Evolutionary conservation across 225 moss, liverwort and hornwort genomes (phyloP).

Genomic region (Rhytidiadelphus loreus): DNA sequence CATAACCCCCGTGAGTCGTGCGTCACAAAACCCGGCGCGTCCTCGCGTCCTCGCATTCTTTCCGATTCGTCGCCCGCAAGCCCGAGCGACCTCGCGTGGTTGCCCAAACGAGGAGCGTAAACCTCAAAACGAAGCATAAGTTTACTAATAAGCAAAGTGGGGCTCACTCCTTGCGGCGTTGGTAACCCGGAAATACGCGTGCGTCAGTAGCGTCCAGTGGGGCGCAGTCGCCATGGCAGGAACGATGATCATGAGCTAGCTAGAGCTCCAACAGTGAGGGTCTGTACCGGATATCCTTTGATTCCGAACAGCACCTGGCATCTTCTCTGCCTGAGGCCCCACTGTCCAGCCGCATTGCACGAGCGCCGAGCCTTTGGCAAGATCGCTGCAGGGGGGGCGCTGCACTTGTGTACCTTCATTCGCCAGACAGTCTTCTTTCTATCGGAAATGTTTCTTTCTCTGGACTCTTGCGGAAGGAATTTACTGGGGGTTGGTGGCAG

Average conservation of each 20-base stretch:
- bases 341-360: neutral
- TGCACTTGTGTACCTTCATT: neutral
- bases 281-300: constrained; percentile 1
- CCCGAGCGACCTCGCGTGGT: neutral
- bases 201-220: neutral
- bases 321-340: neutral
- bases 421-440: neutral
- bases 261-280: neutral
- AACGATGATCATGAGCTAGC: neutral
- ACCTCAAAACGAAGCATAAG: neutral
- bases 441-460: neutral
- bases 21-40: neutral
- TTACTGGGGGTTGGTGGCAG: neutral
- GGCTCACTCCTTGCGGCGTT: neutral
- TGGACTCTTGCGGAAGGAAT: neutral
- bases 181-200: neutral
- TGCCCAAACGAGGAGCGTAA: neutral
- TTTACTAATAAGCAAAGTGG: neutral
- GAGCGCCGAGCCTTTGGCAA: neutral
- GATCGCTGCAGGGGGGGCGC: neutral
- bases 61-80: neutral
- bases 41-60: neutral
- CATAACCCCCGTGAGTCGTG: neutral
- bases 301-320: constrained; percentile 3
- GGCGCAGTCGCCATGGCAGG: neutral